phyloP scores from a whole-genome alignment of 805 yeast genomes.

The Saccharomycopsis fermentans region DNA sequence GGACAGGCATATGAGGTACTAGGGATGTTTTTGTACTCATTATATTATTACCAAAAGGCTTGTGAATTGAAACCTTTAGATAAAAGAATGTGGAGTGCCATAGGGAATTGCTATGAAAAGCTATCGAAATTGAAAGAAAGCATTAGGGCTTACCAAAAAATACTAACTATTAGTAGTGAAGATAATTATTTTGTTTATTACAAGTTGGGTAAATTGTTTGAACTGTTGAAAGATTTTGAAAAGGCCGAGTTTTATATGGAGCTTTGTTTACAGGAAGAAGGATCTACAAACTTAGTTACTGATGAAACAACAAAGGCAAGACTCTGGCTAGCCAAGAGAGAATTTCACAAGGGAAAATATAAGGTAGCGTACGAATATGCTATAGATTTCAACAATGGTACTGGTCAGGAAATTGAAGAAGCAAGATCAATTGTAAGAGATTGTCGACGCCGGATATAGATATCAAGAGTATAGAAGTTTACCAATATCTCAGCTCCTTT shows the following conservation, averaged over 20 bases:
- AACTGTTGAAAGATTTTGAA: conserved; percentile 40
- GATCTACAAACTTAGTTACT: conserved; percentile 46
- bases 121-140: conserved; percentile 63
- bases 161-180: conserved; percentile 42
- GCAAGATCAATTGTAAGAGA: conserved; percentile 77
- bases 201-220: conserved; percentile 60
- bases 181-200: conserved; percentile 44
- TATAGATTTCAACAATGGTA: conserved; percentile 56
- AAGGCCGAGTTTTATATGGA: conserved; percentile 56
- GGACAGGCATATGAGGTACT: conserved; percentile 97
- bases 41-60: conserved; percentile 87
- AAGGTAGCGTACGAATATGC: conserved; percentile 67
- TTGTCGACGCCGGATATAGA: conserved; percentile 5
- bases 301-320: conserved; percentile 74
- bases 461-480: not conserved
- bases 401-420: conserved; percentile 82
- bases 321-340: conserved; percentile 74
- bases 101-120: conserved; percentile 82
- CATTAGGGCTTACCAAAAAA: conserved; percentile 71
- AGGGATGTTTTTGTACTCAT: conserved; percentile 87
- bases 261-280: conserved; percentile 49
- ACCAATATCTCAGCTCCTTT: not conserved
- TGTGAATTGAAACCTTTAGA: conserved; percentile 82
- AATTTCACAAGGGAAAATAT: conserved; percentile 46
- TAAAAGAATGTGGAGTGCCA: conserved; percentile 92